Conservation (phyloP, 1,284 basidiomycete species). For the Cutaneotrichosporon sp. region DNA sequence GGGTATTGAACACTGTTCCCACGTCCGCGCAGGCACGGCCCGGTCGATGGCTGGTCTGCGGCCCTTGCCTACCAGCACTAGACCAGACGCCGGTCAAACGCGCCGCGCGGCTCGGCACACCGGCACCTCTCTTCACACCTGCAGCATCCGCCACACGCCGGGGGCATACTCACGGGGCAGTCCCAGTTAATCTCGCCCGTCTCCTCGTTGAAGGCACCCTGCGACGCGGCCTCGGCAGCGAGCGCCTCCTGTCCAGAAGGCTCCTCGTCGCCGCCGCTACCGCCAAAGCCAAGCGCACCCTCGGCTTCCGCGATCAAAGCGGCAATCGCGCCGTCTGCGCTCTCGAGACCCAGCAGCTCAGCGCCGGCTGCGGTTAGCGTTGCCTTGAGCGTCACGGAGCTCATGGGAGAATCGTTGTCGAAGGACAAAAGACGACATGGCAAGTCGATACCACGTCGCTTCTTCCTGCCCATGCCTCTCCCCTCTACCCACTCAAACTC, state of each 20-base stretch:
- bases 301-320: slow-evolving; percentile 11
- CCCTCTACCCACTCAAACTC: not conserved
- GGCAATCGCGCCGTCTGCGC: slow-evolving; percentile 5
- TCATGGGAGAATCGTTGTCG: too few species aligned
- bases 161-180: slow-evolving; percentile 57
- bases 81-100: too few species aligned
- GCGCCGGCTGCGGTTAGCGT: not conserved
- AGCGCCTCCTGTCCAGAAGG: slow-evolving; percentile 1
- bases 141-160: not conserved
- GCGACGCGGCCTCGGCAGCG: slow-evolving; percentile 15
- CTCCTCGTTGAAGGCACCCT: slow-evolving; percentile 69
- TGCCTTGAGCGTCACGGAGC: too few species aligned
- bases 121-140: not conserved
- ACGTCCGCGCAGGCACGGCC: too few species aligned
- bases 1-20: too few species aligned
- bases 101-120: not conserved
- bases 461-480: too few species aligned
- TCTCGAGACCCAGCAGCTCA: not conserved
- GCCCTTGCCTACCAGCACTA: not conserved
- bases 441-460: too few species aligned
- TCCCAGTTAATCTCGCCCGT: slow-evolving; percentile 99
- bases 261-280: not conserved
- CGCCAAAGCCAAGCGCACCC: slow-evolving; percentile 8
- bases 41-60: too few species aligned
- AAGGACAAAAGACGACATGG: too few species aligned